Conservation (phyloP, 345 rosid species). For the Fremontodendron californicum region DNA sequence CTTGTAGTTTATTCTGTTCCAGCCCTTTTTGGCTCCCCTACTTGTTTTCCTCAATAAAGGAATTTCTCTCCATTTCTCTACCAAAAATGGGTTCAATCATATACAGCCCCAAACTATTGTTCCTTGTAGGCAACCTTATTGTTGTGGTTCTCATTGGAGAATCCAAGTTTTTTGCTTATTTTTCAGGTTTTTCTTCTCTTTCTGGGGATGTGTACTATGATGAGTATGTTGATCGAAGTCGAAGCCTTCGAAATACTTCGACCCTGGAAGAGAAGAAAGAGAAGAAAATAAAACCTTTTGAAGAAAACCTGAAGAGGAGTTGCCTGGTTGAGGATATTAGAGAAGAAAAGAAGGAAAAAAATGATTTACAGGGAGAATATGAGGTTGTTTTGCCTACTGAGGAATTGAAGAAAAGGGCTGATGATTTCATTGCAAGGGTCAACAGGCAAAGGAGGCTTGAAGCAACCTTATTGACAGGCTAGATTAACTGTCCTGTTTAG, state of each 20-base stretch:
- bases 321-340: conserved; percentile 5
- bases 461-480: conserved; percentile 17
- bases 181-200: conserved; percentile 26
- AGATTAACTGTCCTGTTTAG: not conserved
- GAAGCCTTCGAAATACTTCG: conserved; percentile 6
- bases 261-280: conserved; percentile 11
- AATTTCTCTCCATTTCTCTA: conserved; percentile 24
- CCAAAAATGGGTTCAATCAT: conserved; percentile 27
- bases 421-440: conserved; percentile 62
- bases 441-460: conserved; percentile 55
- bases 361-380: conserved; percentile 13
- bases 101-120: conserved; percentile 36
- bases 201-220: conserved; percentile 27
- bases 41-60: conserved; percentile 20
- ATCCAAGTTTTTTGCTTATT: conserved; percentile 38
- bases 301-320: conserved; percentile 13
- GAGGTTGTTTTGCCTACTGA: conserved; percentile 33
- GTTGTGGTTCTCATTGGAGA: conserved; percentile 43
- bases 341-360: conserved; percentile 13
- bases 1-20: conserved; percentile 35
- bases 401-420: conserved; percentile 60
- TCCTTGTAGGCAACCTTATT: conserved; percentile 55
- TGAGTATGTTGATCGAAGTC: conserved; percentile 33
- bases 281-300: not conserved
- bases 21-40: conserved; percentile 39